These are phyloP conservation scores for Astragalus glycyphyllos DNA, from an alignment of 306 rosid species.

Conservation along the genomic window DNA sequence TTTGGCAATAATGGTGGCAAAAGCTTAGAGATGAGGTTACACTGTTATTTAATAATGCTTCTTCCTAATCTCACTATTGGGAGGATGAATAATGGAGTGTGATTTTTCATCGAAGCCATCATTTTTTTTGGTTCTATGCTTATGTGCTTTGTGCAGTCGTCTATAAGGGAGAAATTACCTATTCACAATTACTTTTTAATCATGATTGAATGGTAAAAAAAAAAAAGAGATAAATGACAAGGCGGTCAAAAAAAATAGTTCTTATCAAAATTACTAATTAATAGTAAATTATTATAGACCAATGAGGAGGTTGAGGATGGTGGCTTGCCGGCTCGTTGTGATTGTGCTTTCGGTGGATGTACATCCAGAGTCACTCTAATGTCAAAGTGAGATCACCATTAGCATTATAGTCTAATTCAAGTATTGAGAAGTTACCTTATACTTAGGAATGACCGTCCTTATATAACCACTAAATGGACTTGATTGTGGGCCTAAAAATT, in stretches of 20 bases:
- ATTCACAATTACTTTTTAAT: constrained; percentile 16
- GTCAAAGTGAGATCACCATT: too few relatives aligned
- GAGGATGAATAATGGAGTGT: constrained; percentile 42
- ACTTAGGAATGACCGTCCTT: too few relatives aligned
- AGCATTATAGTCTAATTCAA: too few relatives aligned
- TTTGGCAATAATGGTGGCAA: constrained; percentile 56
- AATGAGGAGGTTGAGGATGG: too few relatives aligned
- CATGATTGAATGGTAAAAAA: constrained; percentile 18
- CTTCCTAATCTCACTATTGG: constrained; percentile 39
- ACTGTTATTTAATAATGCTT: constrained; percentile 34
- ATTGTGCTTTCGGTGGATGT: too few relatives aligned
- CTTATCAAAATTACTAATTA: too few relatives aligned
- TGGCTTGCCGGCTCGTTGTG: too few relatives aligned
- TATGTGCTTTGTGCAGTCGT: constrained; percentile 81
- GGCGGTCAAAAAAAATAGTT: background rate
- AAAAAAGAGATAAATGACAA: background rate
- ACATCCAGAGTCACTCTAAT: too few relatives aligned
- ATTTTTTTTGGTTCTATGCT: constrained; percentile 54
- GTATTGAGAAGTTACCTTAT: too few relatives aligned
- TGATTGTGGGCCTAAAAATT: too few relatives aligned
- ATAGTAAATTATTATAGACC: too few relatives aligned
- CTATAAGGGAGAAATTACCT: constrained; percentile 27
- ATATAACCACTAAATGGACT: too few relatives aligned
- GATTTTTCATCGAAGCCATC: constrained; percentile 51
- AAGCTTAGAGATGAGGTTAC: constrained; percentile 46